phyloP scores from a whole-genome alignment of 2,329 filamentous ascomycete species.

The Pseudogymnoascus sp. region DNA sequence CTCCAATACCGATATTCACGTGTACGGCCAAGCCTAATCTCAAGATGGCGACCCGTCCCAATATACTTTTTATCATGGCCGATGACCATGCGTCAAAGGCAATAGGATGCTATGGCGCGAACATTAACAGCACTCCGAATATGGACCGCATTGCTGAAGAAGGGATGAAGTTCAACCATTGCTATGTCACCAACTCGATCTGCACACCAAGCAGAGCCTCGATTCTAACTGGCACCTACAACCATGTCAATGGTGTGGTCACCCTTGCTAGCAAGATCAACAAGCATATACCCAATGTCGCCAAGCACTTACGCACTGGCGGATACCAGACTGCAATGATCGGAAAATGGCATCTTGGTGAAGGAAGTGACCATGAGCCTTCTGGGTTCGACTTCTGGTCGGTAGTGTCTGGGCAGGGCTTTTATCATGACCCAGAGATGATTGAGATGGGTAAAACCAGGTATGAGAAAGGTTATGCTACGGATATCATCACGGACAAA shows the following conservation, averaged over 20 bases:
- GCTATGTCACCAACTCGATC: conserved; percentile 47
- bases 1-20: background rate
- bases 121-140: conserved; percentile 46
- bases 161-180: conserved; percentile 46
- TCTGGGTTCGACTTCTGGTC: conserved; percentile 46
- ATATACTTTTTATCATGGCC: conserved; percentile 47
- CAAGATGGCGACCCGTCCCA: conserved; percentile 22
- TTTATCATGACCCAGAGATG: conserved; percentile 45
- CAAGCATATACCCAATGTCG: conserved; percentile 43
- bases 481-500: conserved; percentile 47
- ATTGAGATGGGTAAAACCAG: conserved; percentile 34
- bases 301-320: conserved; percentile 40
- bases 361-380: conserved; percentile 39
- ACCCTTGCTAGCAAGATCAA: conserved; percentile 44
- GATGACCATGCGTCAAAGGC: conserved; percentile 47
- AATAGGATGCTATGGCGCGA: conserved; percentile 42
- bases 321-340: conserved; percentile 47
- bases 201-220: conserved; percentile 46
- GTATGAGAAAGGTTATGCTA: conserved; percentile 38
- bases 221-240: conserved; percentile 44
- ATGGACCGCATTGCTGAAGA: conserved; percentile 43
- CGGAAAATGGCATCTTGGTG: conserved; percentile 48
- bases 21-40: background rate
- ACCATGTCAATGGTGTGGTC: conserved; percentile 46
- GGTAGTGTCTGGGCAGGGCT: conserved; percentile 45